phyloP scores from a whole-genome alignment of 208 protist genomes.

The Endotrypanum monterogeii region DNA sequence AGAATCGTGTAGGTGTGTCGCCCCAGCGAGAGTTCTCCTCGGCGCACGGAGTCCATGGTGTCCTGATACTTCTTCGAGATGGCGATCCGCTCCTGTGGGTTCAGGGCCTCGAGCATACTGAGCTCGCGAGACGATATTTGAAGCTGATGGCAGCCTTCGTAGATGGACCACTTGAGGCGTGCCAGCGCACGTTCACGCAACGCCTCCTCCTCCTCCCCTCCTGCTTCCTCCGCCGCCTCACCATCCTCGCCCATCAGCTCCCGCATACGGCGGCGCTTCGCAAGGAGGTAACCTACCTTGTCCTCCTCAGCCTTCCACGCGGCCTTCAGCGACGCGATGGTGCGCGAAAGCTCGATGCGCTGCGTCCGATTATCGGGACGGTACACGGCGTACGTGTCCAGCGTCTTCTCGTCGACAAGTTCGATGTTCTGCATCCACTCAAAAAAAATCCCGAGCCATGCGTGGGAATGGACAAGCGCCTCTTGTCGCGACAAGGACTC shows the following conservation, averaged over 20 bases:
- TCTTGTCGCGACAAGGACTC: conserved; percentile 55
- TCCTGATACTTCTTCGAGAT: conserved; percentile 71
- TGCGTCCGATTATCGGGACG: conserved; percentile 68
- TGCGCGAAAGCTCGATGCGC: conserved; percentile 77
- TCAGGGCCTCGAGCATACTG: conserved; percentile 70
- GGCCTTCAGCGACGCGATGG: conserved; percentile 41
- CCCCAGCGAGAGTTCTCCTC: conserved; percentile 66
- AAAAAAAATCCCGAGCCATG: conserved; percentile 76
- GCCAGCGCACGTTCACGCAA: conserved; percentile 67
- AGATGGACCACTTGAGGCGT: conserved; percentile 74
- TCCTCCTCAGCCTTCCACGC: conserved; percentile 50
- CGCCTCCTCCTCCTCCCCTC: conserved; percentile 83
- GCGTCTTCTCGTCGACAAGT: conserved; percentile 63
- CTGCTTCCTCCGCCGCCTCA: conserved; percentile 54
- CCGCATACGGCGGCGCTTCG: conserved; percentile 73
- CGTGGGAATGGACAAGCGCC: conserved; percentile 61
- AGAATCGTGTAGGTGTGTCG: conserved; percentile 90
- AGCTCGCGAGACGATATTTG: conserved; percentile 75
- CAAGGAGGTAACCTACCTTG: conserved; percentile 66
- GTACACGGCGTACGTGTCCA: conserved; percentile 69
- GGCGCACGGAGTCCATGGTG: conserved; percentile 70
- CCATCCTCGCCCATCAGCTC: conserved; percentile 69
- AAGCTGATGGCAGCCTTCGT: conserved; percentile 81
- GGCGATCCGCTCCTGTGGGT: conserved; percentile 52
- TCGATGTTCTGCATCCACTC: conserved; percentile 74